Base-by-base conservation (phyloP, 345 rosid species). In the Rhizophora mangle region DNA sequence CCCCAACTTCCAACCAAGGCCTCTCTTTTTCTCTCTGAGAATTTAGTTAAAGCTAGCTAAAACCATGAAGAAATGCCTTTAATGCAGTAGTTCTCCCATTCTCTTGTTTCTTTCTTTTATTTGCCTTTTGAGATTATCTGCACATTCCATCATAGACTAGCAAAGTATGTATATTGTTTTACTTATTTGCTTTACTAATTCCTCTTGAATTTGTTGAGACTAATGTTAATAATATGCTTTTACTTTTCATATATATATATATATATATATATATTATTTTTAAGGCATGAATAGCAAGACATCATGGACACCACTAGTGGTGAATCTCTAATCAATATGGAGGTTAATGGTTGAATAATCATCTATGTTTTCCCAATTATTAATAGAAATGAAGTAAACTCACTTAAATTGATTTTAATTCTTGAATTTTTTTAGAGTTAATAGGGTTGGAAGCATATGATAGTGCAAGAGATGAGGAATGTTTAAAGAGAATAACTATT, bases 361-460 rank as follows among this genome's bases (percentile, higher is more conserved):
- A 76, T 71, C 86, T 84, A 62, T 52, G 70, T 64, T 67, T 58
- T 15, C n/a, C 54, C 7, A 6, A 18, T 32, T 18, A 53, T 8
- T 22, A n/a, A 19, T 21, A 54, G 6, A 22, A 66, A 34, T 32
- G 20, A 34, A 22, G 29, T 2, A 18, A 8, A 34, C 59, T n/a
- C 27, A 11, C 29, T 31, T 21, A 13, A 20, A 34, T 5, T 21
- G 2, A 19, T 27, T 51, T 6, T 66, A 8, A 4, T 53, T 65
- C 29, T 68, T 10, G 19, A 60, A 53, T 22, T 24, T 24, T 24
- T 24, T 24, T 24, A 88, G 78, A 82, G 79, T 74, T 82, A 72
- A 81, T 85, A 85, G 96, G 86, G 5, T 67, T 65, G 71, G 90
- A 86, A 73, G 19, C 16, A 5, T 89, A 96, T 68, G 78, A 79